phyloP scores from a whole-genome alignment of 257 asterid species.

The Anisodus acutangulus region DNA sequence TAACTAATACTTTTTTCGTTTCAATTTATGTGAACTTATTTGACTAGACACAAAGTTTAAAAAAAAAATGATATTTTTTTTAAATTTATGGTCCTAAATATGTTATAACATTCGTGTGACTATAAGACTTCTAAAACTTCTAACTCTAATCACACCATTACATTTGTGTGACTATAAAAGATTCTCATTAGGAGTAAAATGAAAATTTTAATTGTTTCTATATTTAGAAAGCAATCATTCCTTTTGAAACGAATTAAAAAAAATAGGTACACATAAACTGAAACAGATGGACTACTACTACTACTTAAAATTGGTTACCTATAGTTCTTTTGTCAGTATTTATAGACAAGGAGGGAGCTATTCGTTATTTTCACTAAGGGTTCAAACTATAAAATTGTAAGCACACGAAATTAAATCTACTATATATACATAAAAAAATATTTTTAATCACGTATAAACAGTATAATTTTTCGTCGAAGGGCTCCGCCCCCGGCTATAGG shows the following conservation, averaged over 20 bases:
- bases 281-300: neutral
- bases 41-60: neutral
- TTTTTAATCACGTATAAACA: too few relatives aligned
- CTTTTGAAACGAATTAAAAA: neutral
- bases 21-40: neutral
- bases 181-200: too few relatives aligned
- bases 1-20: neutral
- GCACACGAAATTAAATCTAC: too few relatives aligned
- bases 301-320: neutral
- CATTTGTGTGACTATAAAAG: too few relatives aligned
- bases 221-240: neutral
- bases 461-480: too few relatives aligned
- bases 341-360: neutral
- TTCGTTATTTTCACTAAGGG: too few relatives aligned
- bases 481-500: neutral
- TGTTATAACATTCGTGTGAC: neutral
- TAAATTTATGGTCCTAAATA: neutral
- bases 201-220: neutral
- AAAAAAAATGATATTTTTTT: neutral
- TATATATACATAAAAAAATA: too few relatives aligned
- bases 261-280: neutral
- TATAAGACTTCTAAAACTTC: neutral
- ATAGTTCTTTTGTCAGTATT: neutral
- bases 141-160: too few relatives aligned
- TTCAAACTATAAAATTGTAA: too few relatives aligned